phyloP scores from a whole-genome alignment of 345 rosid genomes.

The Salix purpurea region DNA sequence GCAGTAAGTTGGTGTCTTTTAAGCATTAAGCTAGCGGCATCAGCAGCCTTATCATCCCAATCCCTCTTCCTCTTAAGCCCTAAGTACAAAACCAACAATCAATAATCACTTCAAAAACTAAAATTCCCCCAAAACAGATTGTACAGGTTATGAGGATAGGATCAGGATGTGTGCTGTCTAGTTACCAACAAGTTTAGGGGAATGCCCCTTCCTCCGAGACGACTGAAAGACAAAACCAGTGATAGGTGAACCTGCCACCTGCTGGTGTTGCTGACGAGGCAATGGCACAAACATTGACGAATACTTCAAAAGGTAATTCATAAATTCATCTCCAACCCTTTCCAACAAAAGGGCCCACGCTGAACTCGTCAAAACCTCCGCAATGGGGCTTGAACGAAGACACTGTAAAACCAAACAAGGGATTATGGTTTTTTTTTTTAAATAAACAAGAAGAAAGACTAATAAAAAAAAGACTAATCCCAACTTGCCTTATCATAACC shows the following conservation, averaged over 20 bases:
- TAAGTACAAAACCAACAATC: slow-evolving; percentile 4
- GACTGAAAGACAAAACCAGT: slow-evolving; percentile 19
- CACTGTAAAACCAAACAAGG: slow-evolving; percentile 30
- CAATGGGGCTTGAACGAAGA: slow-evolving; percentile 38
- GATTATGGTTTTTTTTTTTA: neutral
- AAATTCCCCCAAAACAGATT: no score
- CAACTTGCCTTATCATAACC: slow-evolving; percentile 55
- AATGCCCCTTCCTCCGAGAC: slow-evolving; percentile 9
- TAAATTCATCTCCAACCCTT: slow-evolving; percentile 69
- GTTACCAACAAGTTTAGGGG: slow-evolving; percentile 18
- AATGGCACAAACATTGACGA: slow-evolving; percentile 60
- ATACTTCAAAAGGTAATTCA: slow-evolving; percentile 57
- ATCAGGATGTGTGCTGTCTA: neutral
- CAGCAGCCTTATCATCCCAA: slow-evolving; percentile 7
- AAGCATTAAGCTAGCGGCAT: slow-evolving; percentile 3
- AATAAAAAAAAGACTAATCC: neutral
- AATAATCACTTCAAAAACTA: neutral
- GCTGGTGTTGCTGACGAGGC: slow-evolving; percentile 46
- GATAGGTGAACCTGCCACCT: slow-evolving; percentile 63
- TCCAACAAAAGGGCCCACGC: slow-evolving; percentile 64
- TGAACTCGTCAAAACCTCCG: slow-evolving; percentile 50
- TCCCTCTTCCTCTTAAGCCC: slow-evolving; percentile 38
- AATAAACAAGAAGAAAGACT: neutral
- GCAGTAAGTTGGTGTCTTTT: slow-evolving; percentile 16
- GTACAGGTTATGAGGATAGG: no score